phyloP scores from a whole-genome alignment of 2,329 filamentous ascomycete genomes.

The Lachnellula arida region DNA sequence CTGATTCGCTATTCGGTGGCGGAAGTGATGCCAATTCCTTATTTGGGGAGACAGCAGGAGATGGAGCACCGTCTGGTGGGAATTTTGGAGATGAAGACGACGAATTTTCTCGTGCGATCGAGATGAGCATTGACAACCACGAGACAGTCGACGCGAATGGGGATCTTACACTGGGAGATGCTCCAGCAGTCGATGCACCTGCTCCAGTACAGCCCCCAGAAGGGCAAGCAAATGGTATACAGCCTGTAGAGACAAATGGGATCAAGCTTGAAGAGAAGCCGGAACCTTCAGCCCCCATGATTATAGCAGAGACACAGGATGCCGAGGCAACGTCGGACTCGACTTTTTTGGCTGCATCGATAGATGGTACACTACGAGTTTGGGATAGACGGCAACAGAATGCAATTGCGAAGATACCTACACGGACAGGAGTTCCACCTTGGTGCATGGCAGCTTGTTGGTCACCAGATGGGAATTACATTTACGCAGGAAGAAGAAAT shows the following conservation, averaged over 20 bases:
- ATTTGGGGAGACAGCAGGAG: slow-evolving; percentile 72
- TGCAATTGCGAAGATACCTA: slow-evolving; percentile 74
- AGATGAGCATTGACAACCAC: slow-evolving; percentile 34
- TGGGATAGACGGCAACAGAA: slow-evolving; percentile 81
- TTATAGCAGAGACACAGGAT: slow-evolving; percentile 41
- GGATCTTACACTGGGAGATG: slow-evolving; percentile 26
- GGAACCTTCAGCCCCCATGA: slow-evolving; percentile 8
- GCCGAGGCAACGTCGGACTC: slow-evolving; percentile 61
- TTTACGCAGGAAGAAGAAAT: slow-evolving; percentile 89
- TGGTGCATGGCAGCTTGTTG: slow-evolving; percentile 99
- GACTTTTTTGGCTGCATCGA: slow-evolving; percentile 83
- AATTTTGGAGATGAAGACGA: slow-evolving; percentile 80
- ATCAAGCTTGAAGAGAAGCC: slow-evolving; percentile 11
- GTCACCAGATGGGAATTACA: slow-evolving; percentile 91
- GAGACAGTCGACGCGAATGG: slow-evolving; percentile 23
- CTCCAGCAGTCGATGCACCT: slow-evolving; percentile 3
- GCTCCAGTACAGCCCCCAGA: slow-evolving; percentile 22
- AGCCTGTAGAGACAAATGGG: slow-evolving; percentile 12
- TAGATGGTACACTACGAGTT: slow-evolving; percentile 83
- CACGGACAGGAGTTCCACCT: slow-evolving; percentile 71
- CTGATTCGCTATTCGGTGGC: slow-evolving; percentile 70
- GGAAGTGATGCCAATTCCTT: slow-evolving; percentile 72
- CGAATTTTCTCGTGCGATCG: slow-evolving; percentile 73
- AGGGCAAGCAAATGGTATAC: background rate
- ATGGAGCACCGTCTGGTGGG: slow-evolving; percentile 48